Evolutionary conservation across 2,329 filamentous ascomycete genomes (phyloP).

Genomic region (Colletotrichum spinosum): DNA sequence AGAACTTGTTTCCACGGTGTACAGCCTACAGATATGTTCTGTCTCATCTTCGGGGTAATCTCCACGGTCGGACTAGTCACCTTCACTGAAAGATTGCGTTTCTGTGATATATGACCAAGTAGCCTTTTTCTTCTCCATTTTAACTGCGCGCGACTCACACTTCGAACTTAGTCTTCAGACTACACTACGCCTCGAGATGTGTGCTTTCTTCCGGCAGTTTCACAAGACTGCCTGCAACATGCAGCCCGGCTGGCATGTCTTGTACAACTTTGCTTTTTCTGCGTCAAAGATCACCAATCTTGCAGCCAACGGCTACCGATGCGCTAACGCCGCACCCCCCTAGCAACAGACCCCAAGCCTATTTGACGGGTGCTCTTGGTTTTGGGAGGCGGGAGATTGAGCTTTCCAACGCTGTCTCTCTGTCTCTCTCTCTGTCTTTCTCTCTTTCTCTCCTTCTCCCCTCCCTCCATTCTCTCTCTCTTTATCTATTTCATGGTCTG

Average conservation of each 20-base stretch:
- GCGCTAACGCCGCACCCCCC: no score
- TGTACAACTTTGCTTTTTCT: slow-evolving; percentile 8
- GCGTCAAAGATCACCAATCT: no score
- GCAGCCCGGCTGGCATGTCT: slow-evolving; percentile 5
- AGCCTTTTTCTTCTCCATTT: not conserved
- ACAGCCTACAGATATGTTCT: not conserved
- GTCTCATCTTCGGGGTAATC: slow-evolving; percentile 2
- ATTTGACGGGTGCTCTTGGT: no score
- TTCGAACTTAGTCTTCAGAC: slow-evolving; percentile 7
- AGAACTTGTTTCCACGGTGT: slow-evolving; percentile 2
- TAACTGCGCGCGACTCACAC: slow-evolving; percentile 17
- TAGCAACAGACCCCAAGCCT: no score
- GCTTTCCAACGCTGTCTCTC: no score
- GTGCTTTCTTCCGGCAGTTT: slow-evolving; percentile 29
- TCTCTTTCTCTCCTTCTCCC: no score
- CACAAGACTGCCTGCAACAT: slow-evolving; percentile 2
- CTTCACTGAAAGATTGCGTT: slow-evolving; percentile 14
- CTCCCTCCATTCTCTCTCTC: no score
- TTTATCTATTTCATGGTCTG: no score
- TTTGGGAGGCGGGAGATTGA: no score
- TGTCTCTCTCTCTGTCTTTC: no score
- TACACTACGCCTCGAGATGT: not conserved
- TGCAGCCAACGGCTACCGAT: no score
- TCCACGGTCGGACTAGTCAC: slow-evolving; percentile 27
- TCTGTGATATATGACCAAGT: slow-evolving; percentile 24